These are phyloP conservation scores for Emergomyces orientalis DNA, from an alignment of 2,329 filamentous ascomycete species.

Conservation along the genomic window DNA sequence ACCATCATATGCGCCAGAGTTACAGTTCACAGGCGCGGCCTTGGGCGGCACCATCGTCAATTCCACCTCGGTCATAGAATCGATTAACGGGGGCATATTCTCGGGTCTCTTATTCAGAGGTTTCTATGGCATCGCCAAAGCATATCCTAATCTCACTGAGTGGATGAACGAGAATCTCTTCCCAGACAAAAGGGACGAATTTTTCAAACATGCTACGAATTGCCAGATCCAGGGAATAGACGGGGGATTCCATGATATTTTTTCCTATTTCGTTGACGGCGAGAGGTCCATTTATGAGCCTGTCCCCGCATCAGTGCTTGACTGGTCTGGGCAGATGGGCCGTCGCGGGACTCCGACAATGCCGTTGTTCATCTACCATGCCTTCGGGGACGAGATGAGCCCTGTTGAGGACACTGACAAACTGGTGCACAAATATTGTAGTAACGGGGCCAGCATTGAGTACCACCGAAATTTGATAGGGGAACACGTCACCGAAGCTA, in stretches of 20 bases:
- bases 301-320: constrained; percentile 13
- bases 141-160: constrained; percentile 19
- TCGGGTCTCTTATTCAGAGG: constrained; percentile 31
- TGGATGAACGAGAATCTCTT: constrained; percentile 16
- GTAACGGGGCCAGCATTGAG: constrained; percentile 32
- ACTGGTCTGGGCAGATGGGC: constrained; percentile 21
- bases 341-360: constrained; percentile 37
- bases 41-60: constrained; percentile 43
- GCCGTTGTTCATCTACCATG: constrained; percentile 45
- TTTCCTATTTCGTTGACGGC: constrained; percentile 16
- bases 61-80: constrained; percentile 28
- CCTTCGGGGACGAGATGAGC: constrained; percentile 40
- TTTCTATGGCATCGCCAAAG: constrained; percentile 22
- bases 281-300: constrained; percentile 15
- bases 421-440: constrained; percentile 36
- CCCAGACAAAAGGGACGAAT: constrained; percentile 16
- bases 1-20: constrained; percentile 43
- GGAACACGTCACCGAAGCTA: constrained; percentile 31
- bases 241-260: constrained; percentile 19
- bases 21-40: constrained; percentile 41
- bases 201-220: constrained; percentile 17
- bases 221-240: constrained; percentile 18
- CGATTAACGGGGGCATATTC: constrained; percentile 25
- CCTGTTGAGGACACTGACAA: constrained; percentile 37
- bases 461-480: constrained; percentile 41